Evolutionary conservation across 306 rosid species (phyloP).

Genomic region (Luffa acutangula): DNA sequence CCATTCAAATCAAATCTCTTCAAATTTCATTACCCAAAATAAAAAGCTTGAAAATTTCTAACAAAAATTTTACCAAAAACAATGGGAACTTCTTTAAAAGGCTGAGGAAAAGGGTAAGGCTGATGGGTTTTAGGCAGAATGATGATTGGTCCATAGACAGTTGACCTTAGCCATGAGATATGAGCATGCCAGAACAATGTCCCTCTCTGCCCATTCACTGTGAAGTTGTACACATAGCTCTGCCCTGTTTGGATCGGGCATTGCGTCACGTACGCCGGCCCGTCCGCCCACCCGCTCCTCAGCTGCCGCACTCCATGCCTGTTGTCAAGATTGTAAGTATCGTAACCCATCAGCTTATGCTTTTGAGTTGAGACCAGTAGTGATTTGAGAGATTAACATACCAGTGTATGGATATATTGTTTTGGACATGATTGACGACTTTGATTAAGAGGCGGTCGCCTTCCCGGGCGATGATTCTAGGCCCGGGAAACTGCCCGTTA

Average conservation of each 20-base stretch:
- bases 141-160: conserved; percentile 51
- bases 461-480: conserved; percentile 67
- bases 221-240: conserved; percentile 48
- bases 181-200: conserved; percentile 74
- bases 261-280: conserved; percentile 66
- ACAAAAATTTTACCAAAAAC: conserved; percentile 27
- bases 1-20: neutral
- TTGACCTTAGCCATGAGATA: conserved; percentile 66
- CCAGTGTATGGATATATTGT: conserved; percentile 61
- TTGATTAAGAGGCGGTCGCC: conserved; percentile 48
- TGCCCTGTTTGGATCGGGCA: conserved; percentile 64
- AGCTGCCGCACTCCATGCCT: conserved; percentile 61
- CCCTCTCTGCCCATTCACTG: conserved; percentile 52
- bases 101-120: conserved; percentile 56
- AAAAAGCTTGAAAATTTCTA: neutral
- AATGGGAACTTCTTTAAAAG: conserved; percentile 56
- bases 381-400: conserved; percentile 1
- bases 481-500: conserved; percentile 57
- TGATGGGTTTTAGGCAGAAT: conserved; percentile 58
- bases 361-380: neutral
- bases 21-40: neutral
- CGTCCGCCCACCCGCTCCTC: conserved; percentile 70
- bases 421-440: conserved; percentile 50
- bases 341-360: neutral
- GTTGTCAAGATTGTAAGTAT: neutral